These are phyloP conservation scores for Clavaria fumosa DNA, from an alignment of 768 basidiomycete genomes.

Conservation along the genomic window DNA sequence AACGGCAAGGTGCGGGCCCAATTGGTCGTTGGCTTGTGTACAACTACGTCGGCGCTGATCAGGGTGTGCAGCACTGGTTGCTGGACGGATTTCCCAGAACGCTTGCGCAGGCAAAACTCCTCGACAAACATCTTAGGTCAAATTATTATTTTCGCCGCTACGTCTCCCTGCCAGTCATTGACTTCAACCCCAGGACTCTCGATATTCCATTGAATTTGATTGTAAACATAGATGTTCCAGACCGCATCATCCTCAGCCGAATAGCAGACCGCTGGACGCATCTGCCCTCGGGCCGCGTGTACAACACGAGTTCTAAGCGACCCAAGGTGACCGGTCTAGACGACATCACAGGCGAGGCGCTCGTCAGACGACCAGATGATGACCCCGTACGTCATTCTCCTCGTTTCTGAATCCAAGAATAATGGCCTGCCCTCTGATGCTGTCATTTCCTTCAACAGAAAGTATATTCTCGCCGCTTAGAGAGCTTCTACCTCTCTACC, in stretches of 20 bases:
- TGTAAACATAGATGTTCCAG: conserved; percentile 79
- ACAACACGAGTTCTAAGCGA: conserved; percentile 79
- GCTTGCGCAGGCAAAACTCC: conserved; percentile 62
- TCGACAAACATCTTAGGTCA: conserved; percentile 63
- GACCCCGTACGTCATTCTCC: conserved; percentile 53
- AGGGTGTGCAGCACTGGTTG: conserved; percentile 59
- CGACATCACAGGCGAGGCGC: conserved; percentile 74
- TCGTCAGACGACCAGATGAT: conserved; percentile 83
- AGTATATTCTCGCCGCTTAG: conserved; percentile 59
- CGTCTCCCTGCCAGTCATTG: conserved; percentile 4
- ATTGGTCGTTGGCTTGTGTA: conserved; percentile 1
- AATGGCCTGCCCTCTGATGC: not conserved
- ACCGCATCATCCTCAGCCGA: conserved; percentile 68
- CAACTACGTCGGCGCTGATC: not conserved
- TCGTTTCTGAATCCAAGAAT: conserved; percentile 1
- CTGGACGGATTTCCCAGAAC: conserved; percentile 89
- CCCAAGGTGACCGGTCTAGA: conserved; percentile 70
- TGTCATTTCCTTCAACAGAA: conserved; percentile 30
- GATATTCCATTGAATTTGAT: conserved; percentile 60
- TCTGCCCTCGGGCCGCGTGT: conserved; percentile 74
- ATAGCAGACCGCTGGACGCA: conserved; percentile 90
- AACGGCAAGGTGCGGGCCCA: conserved; percentile 41
- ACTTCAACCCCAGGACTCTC: conserved; percentile 34
- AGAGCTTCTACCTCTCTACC: conserved; percentile 65
- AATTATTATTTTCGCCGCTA: not conserved